Evolutionary conservation across 257 asterid genomes (phyloP), one percentile per base, ranked within the genome.

Genomic region (Ballota nigra): DNA sequence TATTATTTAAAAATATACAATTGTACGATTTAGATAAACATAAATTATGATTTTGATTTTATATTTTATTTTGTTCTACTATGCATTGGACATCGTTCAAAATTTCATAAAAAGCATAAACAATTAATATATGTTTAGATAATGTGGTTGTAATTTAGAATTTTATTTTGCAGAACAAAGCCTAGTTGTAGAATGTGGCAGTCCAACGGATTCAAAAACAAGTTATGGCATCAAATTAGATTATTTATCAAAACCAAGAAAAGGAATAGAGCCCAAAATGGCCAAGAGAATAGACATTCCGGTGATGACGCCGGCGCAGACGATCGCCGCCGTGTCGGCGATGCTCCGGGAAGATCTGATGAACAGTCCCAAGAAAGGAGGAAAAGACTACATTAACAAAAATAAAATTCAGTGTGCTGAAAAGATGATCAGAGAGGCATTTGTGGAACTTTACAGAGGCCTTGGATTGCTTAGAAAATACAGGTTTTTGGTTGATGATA

Each of bases 361-460:
- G 29, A 89, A 81, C 75, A 85, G 85, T 56, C 89, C 95, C 0
- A 86, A 85, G 75, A 94, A 89, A 68, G 88, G 80, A 16, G 85
- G 85, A 28, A 96, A 89, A 31, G 66, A 51, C n/a, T n/a, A n/a
- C n/a, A 77, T 88, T 36, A 88, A 84, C 69, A 71, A 87, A 11
- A 87, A 83, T 82, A 89, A 95, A 77, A 86, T 92, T 6, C 97
- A 95, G 65, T 83, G 87, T 73, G 97, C 98, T 33, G 96, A 92
- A 49, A 95, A 95, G 81, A 92, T 89, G 99, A 89, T 95, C 49
- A 74, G 99, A 78, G 88, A 92, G 65, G 98, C 94, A 31, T 92
- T 88, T 88, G 96, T 95, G 51, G 99, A 95, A 71, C 93, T 95
- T 43, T 89, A 92, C 41, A 81, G 89, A 53, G 99, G 98, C 72